These are phyloP conservation scores for Alternaria brassicicola DNA, from an alignment of 2,329 filamentous ascomycete species.

Conservation along the genomic window DNA sequence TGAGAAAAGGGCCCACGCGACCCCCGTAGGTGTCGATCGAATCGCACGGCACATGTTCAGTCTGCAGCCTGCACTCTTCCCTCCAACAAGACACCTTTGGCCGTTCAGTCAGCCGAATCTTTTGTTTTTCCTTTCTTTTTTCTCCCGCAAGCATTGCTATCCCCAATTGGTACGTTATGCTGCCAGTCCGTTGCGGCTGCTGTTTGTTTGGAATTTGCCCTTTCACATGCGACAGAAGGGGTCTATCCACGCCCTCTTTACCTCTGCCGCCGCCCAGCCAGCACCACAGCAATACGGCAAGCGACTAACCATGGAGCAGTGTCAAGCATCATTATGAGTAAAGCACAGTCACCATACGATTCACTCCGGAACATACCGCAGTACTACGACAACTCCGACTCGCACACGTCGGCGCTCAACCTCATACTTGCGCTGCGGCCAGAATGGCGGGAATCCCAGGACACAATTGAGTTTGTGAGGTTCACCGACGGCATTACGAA, in stretches of 20 bases:
- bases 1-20: conserved; percentile 22
- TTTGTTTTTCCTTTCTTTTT: background rate
- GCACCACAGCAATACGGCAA: conserved; percentile 1
- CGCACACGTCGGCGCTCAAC: conserved; percentile 76
- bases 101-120: background rate
- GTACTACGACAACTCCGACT: conserved; percentile 77
- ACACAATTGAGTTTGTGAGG: conserved; percentile 80
- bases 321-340: conserved; percentile 28
- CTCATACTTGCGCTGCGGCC: conserved; percentile 81
- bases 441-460: conserved; percentile 77
- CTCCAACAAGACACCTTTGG: background rate
- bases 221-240: conserved; percentile 15
- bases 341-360: conserved; percentile 38
- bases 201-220: background rate
- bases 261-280: background rate
- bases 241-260: conserved; percentile 1
- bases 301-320: conserved; percentile 14
- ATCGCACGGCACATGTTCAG: conserved; percentile 1
- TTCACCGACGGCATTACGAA: conserved; percentile 99
- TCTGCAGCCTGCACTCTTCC: background rate
- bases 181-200: background rate
- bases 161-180: conserved; percentile 2
- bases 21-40: conserved; percentile 12
- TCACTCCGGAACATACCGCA: conserved; percentile 68
- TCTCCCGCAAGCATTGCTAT: background rate